phyloP scores from a whole-genome alignment of 805 yeast genomes.

The Candida patagonica region DNA sequence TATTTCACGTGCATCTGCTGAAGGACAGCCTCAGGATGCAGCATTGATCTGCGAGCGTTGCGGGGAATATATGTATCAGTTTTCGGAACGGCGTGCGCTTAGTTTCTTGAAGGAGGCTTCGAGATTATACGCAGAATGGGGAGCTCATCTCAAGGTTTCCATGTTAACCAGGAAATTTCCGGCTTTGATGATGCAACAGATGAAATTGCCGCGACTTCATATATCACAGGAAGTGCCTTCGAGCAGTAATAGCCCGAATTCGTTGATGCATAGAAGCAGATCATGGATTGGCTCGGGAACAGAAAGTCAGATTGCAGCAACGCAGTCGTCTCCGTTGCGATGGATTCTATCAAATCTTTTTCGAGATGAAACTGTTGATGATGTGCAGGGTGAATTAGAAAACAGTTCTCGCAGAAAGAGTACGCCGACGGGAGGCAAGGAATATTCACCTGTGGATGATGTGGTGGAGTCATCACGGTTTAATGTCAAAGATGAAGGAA shows the following conservation, averaged over 20 bases:
- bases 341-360: slow-evolving; percentile 25
- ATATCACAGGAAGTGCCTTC: slow-evolving; percentile 7
- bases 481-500: slow-evolving; percentile 2
- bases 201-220: slow-evolving; percentile 23
- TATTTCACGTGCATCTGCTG: slow-evolving; percentile 30
- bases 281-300: background rate
- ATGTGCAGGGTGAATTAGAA: slow-evolving; percentile 1
- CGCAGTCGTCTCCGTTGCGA: slow-evolving; percentile 21
- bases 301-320: background rate
- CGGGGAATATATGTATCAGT: slow-evolving; percentile 24
- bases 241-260: background rate
- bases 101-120: slow-evolving; percentile 31
- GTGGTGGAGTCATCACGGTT: background rate
- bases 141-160: slow-evolving; percentile 17
- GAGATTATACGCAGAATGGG: slow-evolving; percentile 18
- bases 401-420: too few species aligned
- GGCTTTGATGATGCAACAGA: slow-evolving; percentile 23
- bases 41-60: slow-evolving; percentile 36
- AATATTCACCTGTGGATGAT: background rate
- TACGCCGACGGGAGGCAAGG: background rate
- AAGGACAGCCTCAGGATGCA: slow-evolving; percentile 30
- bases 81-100: slow-evolving; percentile 32
- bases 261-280: background rate
- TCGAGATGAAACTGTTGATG: slow-evolving; percentile 14
- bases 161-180: slow-evolving; percentile 24